These are phyloP conservation scores for Stemphylium vesicarium DNA, from an alignment of 2,329 filamentous ascomycete genomes.

Conservation along the genomic window DNA sequence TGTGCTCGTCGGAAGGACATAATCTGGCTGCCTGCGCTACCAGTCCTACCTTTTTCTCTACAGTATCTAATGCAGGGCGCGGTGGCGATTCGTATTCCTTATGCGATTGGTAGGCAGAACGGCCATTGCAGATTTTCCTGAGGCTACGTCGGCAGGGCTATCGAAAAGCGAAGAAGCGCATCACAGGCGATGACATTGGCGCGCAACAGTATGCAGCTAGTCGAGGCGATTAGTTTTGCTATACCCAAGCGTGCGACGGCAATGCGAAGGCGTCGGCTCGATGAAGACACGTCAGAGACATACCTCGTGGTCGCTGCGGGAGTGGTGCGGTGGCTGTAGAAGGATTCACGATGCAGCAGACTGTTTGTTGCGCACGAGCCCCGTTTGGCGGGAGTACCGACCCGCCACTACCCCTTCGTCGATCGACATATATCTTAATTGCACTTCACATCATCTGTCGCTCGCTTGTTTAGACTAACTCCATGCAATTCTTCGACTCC, in stretches of 20 bases:
- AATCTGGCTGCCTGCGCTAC: neutral
- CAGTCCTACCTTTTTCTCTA: neutral
- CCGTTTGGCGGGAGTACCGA: conserved; percentile 10
- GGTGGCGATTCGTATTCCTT: neutral
- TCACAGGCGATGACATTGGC: conserved; percentile 2
- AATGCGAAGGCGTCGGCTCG: neutral
- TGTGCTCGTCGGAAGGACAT: conserved; percentile 12
- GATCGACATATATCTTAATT: conserved; percentile 30
- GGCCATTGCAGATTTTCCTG: conserved; percentile 5
- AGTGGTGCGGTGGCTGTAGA: conserved; percentile 26
- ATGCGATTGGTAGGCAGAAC: conserved; percentile 1
- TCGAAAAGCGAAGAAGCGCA: conserved; percentile 14
- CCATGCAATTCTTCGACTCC: neutral
- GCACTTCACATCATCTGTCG: conserved; percentile 23
- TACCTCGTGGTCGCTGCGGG: conserved; percentile 14
- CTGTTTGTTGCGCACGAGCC: conserved; percentile 23
- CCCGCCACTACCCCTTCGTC: conserved; percentile 17
- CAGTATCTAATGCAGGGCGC: neutral
- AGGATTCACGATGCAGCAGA: conserved; percentile 30
- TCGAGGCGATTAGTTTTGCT: neutral
- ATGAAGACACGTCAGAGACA: conserved; percentile 3
- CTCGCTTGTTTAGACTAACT: neutral
- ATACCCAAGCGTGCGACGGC: neutral
- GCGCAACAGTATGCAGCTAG: conserved; percentile 1
- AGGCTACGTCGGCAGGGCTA: conserved; percentile 6